phyloP scores from a whole-genome alignment of 1,284 basidiomycete species.

The Puccinia novopanici region DNA sequence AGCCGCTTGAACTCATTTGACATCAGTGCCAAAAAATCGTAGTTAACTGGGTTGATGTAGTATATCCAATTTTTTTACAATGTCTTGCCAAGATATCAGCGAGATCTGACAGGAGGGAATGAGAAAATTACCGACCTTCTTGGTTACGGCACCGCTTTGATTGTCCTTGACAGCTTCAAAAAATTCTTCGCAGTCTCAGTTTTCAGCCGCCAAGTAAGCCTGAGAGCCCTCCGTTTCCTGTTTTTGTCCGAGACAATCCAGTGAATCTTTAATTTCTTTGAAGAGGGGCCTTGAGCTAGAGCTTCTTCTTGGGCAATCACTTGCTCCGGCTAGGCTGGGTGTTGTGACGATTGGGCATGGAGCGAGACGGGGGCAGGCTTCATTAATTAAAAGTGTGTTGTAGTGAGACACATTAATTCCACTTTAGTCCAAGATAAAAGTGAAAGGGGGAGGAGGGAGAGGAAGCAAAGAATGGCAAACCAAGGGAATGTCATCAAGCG shows the following conservation, averaged over 20 bases:
- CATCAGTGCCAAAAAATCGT: slow-evolving; percentile 70
- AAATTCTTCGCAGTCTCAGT: slow-evolving; percentile 70
- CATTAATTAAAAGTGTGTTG: background rate
- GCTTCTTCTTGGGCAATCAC: too few species aligned
- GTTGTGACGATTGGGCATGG: background rate
- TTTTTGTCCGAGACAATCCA: background rate
- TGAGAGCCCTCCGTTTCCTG: slow-evolving; percentile 70
- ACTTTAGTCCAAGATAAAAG: too few species aligned
- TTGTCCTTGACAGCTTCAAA: slow-evolving; percentile 72
- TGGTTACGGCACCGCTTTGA: slow-evolving; percentile 79
- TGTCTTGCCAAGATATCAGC: background rate
- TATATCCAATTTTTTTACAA: slow-evolving; percentile 67
- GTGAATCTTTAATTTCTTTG: background rate
- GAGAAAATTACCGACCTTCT: background rate
- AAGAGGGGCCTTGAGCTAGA: too few species aligned
- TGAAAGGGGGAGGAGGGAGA: background rate
- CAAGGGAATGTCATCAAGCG: background rate
- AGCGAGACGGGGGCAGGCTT: background rate
- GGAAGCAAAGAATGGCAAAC: background rate
- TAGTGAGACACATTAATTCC: too few species aligned
- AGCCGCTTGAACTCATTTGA: slow-evolving; percentile 81
- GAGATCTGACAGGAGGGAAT: background rate
- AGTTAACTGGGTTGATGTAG: slow-evolving; percentile 68
- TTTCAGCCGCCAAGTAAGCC: slow-evolving; percentile 67
- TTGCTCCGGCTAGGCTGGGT: background rate